Percentiles rank a stretch among this genome's conserved stretches.
Evolutionary conservation across 495 filamentous ascomycete species (phyloP).

Genomic region (Echria macrotheca): DNA sequence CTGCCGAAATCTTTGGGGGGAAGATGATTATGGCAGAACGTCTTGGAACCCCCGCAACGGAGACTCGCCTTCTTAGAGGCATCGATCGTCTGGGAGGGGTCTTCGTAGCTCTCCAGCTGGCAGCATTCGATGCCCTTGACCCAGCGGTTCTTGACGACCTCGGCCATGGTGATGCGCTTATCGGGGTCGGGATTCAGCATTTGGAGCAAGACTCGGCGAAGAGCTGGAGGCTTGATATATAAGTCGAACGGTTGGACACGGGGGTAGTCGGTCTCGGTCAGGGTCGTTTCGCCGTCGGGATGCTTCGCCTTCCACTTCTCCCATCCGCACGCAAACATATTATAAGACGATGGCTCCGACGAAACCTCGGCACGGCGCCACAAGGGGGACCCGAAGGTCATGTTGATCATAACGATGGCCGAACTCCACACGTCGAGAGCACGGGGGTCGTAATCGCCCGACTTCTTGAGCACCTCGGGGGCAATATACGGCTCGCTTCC

Average conservation of each 20-base stretch:
- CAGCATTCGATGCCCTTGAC: conserved; percentile 69
- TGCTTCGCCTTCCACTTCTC: conserved; percentile 51
- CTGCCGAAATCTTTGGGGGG: conserved; percentile 34
- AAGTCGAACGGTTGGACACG: conserved; percentile 45
- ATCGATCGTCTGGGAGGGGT: conserved; percentile 46
- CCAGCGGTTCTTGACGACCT: conserved; percentile 56
- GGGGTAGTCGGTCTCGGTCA: conserved; percentile 49
- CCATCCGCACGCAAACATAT: conserved; percentile 57
- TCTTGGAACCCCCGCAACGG: conserved; percentile 36
- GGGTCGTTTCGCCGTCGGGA: conserved; percentile 39
- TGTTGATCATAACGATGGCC: conserved; percentile 64
- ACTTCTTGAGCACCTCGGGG: conserved; percentile 65
- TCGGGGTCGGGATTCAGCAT: conserved; percentile 72
- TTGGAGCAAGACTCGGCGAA: conserved; percentile 60
- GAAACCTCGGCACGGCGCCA: conserved; percentile 56
- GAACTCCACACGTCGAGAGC: conserved; percentile 74
- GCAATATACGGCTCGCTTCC: conserved; percentile 74
- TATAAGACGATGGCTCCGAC: conserved; percentile 39
- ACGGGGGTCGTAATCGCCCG: conserved; percentile 65
- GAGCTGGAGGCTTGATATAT: conserved; percentile 43
- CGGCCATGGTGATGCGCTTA: conserved; percentile 57
- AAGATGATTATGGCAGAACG: conserved; percentile 47
- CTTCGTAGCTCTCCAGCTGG: conserved; percentile 54
- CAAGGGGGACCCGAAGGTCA: conserved; percentile 57
- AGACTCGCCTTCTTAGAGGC: conserved; percentile 45